These are phyloP conservation scores for Metarhizium brunneum DNA, from an alignment of 2,329 filamentous ascomycete genomes.

Conservation along the genomic window DNA sequence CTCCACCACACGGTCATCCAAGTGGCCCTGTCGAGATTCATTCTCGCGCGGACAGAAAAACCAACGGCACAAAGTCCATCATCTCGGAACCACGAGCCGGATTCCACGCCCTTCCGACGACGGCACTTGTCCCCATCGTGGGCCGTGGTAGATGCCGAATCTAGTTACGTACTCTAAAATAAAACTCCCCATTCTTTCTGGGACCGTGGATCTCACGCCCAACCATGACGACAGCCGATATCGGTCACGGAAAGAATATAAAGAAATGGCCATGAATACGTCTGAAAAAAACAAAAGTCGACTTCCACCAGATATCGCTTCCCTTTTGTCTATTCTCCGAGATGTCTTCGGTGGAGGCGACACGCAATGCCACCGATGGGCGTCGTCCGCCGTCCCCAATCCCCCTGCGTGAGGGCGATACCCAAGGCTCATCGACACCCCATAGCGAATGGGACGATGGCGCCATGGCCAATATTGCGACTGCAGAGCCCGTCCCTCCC, in stretches of 20 bases:
- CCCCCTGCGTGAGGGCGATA: neutral
- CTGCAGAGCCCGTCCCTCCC: neutral
- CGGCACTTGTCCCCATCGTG: neutral
- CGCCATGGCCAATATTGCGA: neutral
- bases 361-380: neutral
- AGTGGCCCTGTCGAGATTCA: neutral
- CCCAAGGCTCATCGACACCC: neutral
- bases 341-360: neutral
- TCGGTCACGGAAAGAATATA: neutral
- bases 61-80: neutral
- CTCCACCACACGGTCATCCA: neutral
- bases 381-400: neutral
- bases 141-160: neutral
- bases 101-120: conserved; percentile 2
- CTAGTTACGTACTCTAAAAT: neutral
- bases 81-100: neutral
- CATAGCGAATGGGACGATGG: neutral
- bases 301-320: neutral
- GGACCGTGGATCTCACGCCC: neutral
- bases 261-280: neutral
- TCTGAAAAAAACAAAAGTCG: neutral
- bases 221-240: neutral
- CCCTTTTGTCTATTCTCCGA: neutral
- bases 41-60: neutral
- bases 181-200: neutral